Evolutionary conservation across 129 eudicot genomes (phyloP), one percentile per base, ranked within the genome.

Genomic region (Tagetes erecta): DNA sequence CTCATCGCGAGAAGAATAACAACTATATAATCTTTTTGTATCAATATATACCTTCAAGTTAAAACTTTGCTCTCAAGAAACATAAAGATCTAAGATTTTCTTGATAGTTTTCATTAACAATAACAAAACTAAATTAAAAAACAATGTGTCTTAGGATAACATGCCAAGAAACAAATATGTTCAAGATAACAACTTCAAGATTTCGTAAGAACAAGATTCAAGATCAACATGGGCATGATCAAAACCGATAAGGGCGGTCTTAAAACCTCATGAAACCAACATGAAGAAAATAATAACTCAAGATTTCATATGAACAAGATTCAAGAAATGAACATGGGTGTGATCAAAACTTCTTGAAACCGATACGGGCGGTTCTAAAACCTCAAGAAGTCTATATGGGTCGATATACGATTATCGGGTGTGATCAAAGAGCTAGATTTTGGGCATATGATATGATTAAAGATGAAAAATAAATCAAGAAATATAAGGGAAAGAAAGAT

Each of bases 61-160:
- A 79, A 46, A 73, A 42, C 80, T 80, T 75, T 62, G 50, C 66
- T 42, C 68, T 65, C 75, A 76, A 76, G 71, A 77, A 71, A 55
- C 76, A 8, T 39, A 74, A 57, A 74, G 67, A 59, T 59, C 42
- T n/a, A 20, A 51, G 68, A 35, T 40, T 73, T 71, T 78, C 78
- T 79, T 72, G 50, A 59, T 30, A 59, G 45, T 51, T 47, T 78
- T 64, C 51, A 57, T 59, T 14, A 45, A 50, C 9, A 42, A 58
- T 7, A 46, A 31, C 57, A 53, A 59, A 20, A 12, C 47, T 49
- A 64, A 65, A 51, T 64, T 12, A 42, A 51, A 30, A 53, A 8
- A 11, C 58, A 67, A 76, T 40, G 20, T 66, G 10, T n/a, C 9
- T 39, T 39, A 51, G 10, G 42, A 8, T 70, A 70, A 78, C 53